Conservation (phyloP, 2,329 filamentous ascomycete genomes). For the Cercospora berteroae region DNA sequence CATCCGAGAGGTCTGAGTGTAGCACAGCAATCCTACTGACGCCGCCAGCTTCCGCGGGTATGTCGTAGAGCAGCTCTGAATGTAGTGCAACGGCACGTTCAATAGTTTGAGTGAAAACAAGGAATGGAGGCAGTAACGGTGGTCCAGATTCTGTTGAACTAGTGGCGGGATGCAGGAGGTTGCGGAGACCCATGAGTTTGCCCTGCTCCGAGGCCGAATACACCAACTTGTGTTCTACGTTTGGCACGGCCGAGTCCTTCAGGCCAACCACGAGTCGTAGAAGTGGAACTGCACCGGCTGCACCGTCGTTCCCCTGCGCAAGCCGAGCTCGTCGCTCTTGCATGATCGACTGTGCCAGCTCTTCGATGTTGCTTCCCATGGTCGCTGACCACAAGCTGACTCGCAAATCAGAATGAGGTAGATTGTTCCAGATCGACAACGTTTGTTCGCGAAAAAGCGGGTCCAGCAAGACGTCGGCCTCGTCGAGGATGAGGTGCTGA, state of each 20-base stretch:
- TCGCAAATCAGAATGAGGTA: constrained; percentile 66
- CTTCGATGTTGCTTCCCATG: constrained; percentile 90
- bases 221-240: constrained; percentile 81
- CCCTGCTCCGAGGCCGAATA: constrained; percentile 93
- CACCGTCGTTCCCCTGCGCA: constrained; percentile 16
- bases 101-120: constrained; percentile 96
- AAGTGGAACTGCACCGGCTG: constrained; percentile 48
- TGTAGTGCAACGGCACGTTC: constrained; percentile 83
- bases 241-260: constrained; percentile 92
- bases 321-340: constrained; percentile 45
- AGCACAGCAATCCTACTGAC: constrained; percentile 82
- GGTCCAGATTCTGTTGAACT: constrained; percentile 54
- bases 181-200: constrained; percentile 86
- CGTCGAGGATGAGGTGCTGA: constrained; percentile 76
- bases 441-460: constrained; percentile 88
- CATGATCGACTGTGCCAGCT: constrained; percentile 69
- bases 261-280: constrained; percentile 89
- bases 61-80: constrained; percentile 90
- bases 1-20: constrained; percentile 79
- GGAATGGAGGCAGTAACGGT: constrained; percentile 76
- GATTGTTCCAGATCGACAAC: constrained; percentile 76
- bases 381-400: constrained; percentile 93
- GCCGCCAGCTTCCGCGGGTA: constrained; percentile 82
- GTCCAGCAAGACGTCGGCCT: constrained; percentile 92
- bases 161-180: constrained; percentile 76